Evolutionary conservation across 2,329 filamentous ascomycete genomes (phyloP).

Genomic region (Westerdykella ornata): DNA sequence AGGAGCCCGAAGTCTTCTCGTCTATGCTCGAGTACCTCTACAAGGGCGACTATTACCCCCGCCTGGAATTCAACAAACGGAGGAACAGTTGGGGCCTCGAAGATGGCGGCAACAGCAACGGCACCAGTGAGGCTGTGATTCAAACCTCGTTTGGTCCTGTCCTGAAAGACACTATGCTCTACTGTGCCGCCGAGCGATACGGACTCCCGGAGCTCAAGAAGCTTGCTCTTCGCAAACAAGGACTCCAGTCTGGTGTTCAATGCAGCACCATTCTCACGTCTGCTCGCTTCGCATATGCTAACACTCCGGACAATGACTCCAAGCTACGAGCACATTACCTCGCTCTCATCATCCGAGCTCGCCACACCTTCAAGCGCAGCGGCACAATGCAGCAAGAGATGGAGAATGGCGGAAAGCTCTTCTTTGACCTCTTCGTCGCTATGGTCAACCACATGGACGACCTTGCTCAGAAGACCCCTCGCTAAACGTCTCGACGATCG

Average conservation of each 20-base stretch:
- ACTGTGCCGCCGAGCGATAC: conserved; percentile 81
- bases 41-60: conserved; percentile 88
- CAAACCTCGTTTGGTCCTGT: conserved; percentile 59
- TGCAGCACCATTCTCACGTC: conserved; percentile 79
- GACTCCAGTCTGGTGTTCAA: conserved; percentile 75
- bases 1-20: conserved; percentile 86
- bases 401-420: conserved; percentile 77
- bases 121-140: conserved; percentile 45
- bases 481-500: conserved; percentile 15
- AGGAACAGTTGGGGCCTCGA: conserved; percentile 79
- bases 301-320: conserved; percentile 86
- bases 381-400: conserved; percentile 95
- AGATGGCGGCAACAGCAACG: conserved; percentile 42
- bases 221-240: conserved; percentile 79
- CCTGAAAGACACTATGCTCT: conserved; percentile 82
- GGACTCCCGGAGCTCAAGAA: conserved; percentile 78
- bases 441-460: conserved; percentile 75
- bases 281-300: conserved; percentile 81
- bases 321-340: conserved; percentile 86
- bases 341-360: conserved; percentile 81
- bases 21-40: conserved; percentile 86
- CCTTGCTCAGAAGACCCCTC: conserved; percentile 25
- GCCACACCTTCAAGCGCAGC: conserved; percentile 84
- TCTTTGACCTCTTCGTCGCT: conserved; percentile 91
- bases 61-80: conserved; percentile 73